phyloP scores from a whole-genome alignment of 2,329 filamentous ascomycete genomes.

The Neonectria hederae region DNA sequence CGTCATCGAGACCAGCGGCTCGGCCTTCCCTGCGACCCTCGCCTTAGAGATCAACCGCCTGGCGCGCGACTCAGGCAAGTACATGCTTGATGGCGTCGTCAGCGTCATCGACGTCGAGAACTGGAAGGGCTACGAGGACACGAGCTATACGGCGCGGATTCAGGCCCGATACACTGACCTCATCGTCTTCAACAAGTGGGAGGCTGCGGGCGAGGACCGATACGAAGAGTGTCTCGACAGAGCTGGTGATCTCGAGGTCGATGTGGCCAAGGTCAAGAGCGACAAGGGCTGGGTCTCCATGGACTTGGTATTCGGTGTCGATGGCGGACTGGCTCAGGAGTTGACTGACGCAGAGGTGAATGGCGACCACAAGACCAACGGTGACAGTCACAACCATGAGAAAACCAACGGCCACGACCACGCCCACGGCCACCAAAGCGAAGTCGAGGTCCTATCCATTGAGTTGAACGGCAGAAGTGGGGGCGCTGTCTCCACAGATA shows the following conservation, averaged over 20 bases:
- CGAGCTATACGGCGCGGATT: slow-evolving; percentile 85
- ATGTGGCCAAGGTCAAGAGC: slow-evolving; percentile 86
- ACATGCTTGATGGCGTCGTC: slow-evolving; percentile 85
- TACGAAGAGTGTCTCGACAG: slow-evolving; percentile 83
- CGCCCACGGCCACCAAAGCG: slow-evolving; percentile 73
- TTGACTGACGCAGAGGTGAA: slow-evolving; percentile 55
- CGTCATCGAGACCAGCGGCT: slow-evolving; percentile 92
- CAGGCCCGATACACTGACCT: slow-evolving; percentile 92
- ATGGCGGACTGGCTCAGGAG: slow-evolving; percentile 76
- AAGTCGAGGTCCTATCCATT: slow-evolving; percentile 93
- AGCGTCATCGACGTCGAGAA: slow-evolving; percentile 95
- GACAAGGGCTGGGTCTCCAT: slow-evolving; percentile 80
- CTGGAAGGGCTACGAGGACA: slow-evolving; percentile 92
- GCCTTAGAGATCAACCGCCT: slow-evolving; percentile 90
- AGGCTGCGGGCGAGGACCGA: slow-evolving; percentile 74
- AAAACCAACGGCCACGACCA: slow-evolving; percentile 55
- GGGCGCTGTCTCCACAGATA: slow-evolving; percentile 62
- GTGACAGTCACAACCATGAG: slow-evolving; percentile 45
- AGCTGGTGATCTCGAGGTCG: slow-evolving; percentile 81
- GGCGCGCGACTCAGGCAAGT: slow-evolving; percentile 72
- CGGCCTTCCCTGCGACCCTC: slow-evolving; percentile 86
- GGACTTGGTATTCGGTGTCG: slow-evolving; percentile 86
- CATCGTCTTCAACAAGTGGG: slow-evolving; percentile 95
- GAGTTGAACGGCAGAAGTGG: slow-evolving; percentile 62
- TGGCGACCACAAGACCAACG: slow-evolving; percentile 40